phyloP scores from a whole-genome alignment of 257 asterid genomes.

The Perilla frutescens region DNA sequence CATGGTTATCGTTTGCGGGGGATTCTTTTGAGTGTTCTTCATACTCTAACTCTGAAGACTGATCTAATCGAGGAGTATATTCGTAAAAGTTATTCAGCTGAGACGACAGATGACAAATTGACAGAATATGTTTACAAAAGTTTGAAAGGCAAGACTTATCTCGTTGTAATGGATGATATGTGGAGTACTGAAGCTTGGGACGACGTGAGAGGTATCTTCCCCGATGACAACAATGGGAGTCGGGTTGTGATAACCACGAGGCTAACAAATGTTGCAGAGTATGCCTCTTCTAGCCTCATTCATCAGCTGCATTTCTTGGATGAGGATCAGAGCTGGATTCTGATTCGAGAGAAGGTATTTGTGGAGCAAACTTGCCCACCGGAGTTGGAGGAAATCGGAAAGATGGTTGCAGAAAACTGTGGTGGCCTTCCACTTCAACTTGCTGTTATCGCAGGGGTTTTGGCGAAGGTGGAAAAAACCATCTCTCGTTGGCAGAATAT shows the following conservation, averaged over 20 bases:
- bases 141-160: conserved; percentile 33
- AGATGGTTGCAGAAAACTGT: conserved; percentile 26
- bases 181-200: conserved; percentile 37
- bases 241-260: conserved; percentile 33
- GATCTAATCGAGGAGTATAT: background rate
- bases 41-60: conserved; percentile 8
- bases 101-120: too few species aligned
- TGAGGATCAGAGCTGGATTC: conserved; percentile 38
- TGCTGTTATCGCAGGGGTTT: conserved; percentile 29
- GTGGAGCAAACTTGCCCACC: background rate
- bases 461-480: background rate
- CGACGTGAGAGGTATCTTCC: conserved; percentile 31
- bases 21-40: conserved; percentile 23
- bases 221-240: conserved; percentile 35
- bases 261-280: conserved; percentile 25
- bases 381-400: conserved; percentile 30
- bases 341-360: conserved; percentile 31
- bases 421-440: conserved; percentile 34
- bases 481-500: conserved; percentile 23
- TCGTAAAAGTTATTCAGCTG: too few species aligned
- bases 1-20: conserved; percentile 20
- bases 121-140: conserved; percentile 3
- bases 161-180: background rate
- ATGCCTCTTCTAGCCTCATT: conserved; percentile 12
- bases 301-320: conserved; percentile 28